Evolutionary conservation across 192 early-diverging fungal genomes (phyloP).

Genomic region (Chytriomyces sp.): DNA sequence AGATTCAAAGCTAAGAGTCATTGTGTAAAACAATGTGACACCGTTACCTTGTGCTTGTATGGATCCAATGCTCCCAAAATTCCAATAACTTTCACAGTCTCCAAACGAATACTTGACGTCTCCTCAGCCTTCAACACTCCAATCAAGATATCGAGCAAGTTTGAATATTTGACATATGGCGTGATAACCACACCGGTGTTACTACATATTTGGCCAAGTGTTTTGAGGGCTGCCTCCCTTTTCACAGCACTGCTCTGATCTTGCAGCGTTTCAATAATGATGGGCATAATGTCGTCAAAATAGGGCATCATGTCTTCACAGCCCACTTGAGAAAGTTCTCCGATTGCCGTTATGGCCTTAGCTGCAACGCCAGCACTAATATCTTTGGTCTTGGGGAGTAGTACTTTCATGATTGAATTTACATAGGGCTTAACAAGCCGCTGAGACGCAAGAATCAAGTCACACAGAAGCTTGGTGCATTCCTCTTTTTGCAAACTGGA

Average conservation of each 20-base stretch:
- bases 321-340: constrained; percentile 81
- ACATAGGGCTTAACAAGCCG: constrained; percentile 88
- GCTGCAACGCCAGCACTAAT: constrained; percentile 77
- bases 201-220: constrained; percentile 80
- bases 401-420: constrained; percentile 79
- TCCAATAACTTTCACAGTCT: constrained; percentile 89
- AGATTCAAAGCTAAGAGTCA: not conserved
- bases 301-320: constrained; percentile 82
- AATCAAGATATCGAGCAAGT: constrained; percentile 75
- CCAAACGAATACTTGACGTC: constrained; percentile 68
- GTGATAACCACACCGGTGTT: constrained; percentile 87
- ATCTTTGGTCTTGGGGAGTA: constrained; percentile 76
- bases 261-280: constrained; percentile 87
- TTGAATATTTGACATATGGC: constrained; percentile 88
- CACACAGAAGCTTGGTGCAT: constrained; percentile 74
- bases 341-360: constrained; percentile 74
- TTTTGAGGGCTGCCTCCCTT: constrained; percentile 84
- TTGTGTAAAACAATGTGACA: not conserved
- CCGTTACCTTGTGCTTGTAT: constrained; percentile 64
- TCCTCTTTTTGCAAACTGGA: constrained; percentile 81
- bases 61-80: constrained; percentile 96
- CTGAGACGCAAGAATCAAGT: constrained; percentile 76
- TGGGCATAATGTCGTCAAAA: constrained; percentile 76
- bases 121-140: constrained; percentile 83
- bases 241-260: constrained; percentile 83